Evolutionary conservation across 495 filamentous ascomycete genomes (phyloP).

Genomic region (Neurospora discreta): DNA sequence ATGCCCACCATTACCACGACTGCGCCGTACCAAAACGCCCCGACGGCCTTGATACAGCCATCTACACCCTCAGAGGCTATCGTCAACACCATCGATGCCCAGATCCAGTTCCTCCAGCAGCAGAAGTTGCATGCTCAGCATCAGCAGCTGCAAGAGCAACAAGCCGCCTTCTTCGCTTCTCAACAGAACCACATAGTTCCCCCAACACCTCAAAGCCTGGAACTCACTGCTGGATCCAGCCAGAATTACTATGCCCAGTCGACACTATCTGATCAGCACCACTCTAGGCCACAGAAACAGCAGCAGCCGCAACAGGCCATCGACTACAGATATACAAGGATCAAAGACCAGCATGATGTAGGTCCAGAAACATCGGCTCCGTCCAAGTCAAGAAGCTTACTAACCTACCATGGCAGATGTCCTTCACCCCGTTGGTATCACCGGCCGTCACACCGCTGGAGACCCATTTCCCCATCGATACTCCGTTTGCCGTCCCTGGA

Average conservation of each 20-base stretch:
- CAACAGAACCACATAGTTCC: conserved; percentile 61
- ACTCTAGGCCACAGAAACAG: conserved; percentile 42
- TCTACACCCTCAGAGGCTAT: conserved; percentile 32
- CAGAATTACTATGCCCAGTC: conserved; percentile 41
- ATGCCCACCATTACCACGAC: conserved; percentile 36
- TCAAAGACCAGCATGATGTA: conserved; percentile 74
- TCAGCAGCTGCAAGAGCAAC: conserved; percentile 46
- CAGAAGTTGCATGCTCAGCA: conserved; percentile 43
- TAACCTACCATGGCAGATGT: conserved; percentile 46
- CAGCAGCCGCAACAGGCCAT: conserved; percentile 46
- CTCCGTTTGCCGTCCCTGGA: conserved; percentile 72
- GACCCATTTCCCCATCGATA: conserved; percentile 62
- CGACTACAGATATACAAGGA: conserved; percentile 57
- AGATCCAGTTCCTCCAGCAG: conserved; percentile 53
- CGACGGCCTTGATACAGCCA: conserved; percentile 33
- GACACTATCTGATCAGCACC: conserved; percentile 44
- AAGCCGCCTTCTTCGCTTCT: conserved; percentile 37
- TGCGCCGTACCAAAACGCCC: conserved; percentile 27
- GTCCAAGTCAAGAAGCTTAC: conserved; percentile 5
- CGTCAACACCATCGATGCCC: conserved; percentile 42
- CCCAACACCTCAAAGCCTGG: conserved; percentile 86
- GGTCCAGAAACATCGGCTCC: conserved; percentile 15
- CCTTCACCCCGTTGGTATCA: conserved; percentile 89
- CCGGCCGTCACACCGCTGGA: conserved; percentile 91
- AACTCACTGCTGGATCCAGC: conserved; percentile 59